Evolutionary conservation across 495 filamentous ascomycete species (phyloP), one percentile per base, ranked within the genome.

Genomic region (Rhizodiscina lignyota): DNA sequence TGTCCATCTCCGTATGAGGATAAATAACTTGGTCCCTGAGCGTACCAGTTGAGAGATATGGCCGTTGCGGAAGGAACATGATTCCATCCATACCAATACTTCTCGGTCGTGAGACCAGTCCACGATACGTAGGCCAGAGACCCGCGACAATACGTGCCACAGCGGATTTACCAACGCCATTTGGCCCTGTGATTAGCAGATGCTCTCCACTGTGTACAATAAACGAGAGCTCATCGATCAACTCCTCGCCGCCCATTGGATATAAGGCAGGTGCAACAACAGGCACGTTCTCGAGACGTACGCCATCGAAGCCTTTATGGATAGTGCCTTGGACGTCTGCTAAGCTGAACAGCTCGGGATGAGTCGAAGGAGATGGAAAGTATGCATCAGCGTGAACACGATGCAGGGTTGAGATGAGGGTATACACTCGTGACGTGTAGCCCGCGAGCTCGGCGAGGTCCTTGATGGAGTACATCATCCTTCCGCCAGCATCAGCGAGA

Each of bases 401-500:
- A 50, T 99, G 91, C 19, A 99, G 72, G 0, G 87, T 89, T 4
- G 83, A 83, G 44, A 96, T 89, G 18, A 99, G 69, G 21, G 80
- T 85, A 61, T 94, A 99, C 10, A 99, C 85, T 12, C 89, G 79
- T 13, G 83, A 92, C 1, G 91, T 96, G 58, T 87, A 82, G 21
- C 91, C 91, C 1, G 91, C 91, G 12, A 99, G 62, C 55, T 96
- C 91, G 5, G 86, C 84, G 21, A 99, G 78, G 47, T 99, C 91
- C 60, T 99, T 99, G 60, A 99, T 86, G 43, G 77, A 83, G 61
- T 96, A 96, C 91, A 99, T 99, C 78, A 99, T 89, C 23, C 91
- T 69, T 16, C 86, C 85, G 36, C 91, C 91, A 5, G 91, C 91
- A 54, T 99, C 91, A 3, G 91, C 91, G 12, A 96, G 68, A 15